Percentiles rank a stretch among this genome's conserved stretches.
Evolutionary conservation across 257 asterid genomes (phyloP).

Genomic region (Solanum gracilifrons): DNA sequence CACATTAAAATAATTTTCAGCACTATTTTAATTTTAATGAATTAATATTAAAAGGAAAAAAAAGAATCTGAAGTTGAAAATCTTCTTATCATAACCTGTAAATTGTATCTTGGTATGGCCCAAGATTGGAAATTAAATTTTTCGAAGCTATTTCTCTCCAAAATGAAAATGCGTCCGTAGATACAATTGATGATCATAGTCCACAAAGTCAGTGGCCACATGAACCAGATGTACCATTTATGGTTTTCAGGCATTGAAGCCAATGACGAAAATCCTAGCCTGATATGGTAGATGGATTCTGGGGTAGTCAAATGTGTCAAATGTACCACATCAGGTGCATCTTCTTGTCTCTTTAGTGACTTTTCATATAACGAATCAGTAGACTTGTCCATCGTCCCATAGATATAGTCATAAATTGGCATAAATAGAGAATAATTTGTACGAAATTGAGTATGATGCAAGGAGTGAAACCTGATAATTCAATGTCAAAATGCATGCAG

Average conservation of each 20-base stretch:
- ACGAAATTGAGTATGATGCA: conserved; percentile 63
- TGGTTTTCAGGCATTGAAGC: conserved; percentile 38
- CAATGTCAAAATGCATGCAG: background rate
- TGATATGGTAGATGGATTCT: conserved; percentile 45
- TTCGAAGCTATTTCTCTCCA: conserved; percentile 21
- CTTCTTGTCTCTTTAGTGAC: conserved; percentile 27
- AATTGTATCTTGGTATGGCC: conserved; percentile 41
- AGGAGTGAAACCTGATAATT: conserved; percentile 41
- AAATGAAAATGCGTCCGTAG: conserved; percentile 21
- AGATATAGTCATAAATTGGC: conserved; percentile 52
- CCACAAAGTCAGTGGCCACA: conserved; percentile 38
- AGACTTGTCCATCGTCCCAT: conserved; percentile 41
- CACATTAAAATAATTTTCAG: background rate
- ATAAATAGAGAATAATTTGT: conserved; percentile 52
- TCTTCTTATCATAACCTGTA: conserved; percentile 20
- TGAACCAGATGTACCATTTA: conserved; percentile 1
- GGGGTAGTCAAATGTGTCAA: conserved; percentile 53
- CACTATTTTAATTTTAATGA: background rate
- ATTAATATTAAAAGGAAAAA: background rate
- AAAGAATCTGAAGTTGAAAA: background rate
- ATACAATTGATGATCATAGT: conserved; percentile 24
- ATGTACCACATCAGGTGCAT: conserved; percentile 40
- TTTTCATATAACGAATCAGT: conserved; percentile 20
- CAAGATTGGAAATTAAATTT: conserved; percentile 39
- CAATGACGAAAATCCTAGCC: conserved; percentile 40